Evolutionary conservation across 768 basidiomycete genomes (phyloP).

Genomic region (Russula dissimulans): DNA sequence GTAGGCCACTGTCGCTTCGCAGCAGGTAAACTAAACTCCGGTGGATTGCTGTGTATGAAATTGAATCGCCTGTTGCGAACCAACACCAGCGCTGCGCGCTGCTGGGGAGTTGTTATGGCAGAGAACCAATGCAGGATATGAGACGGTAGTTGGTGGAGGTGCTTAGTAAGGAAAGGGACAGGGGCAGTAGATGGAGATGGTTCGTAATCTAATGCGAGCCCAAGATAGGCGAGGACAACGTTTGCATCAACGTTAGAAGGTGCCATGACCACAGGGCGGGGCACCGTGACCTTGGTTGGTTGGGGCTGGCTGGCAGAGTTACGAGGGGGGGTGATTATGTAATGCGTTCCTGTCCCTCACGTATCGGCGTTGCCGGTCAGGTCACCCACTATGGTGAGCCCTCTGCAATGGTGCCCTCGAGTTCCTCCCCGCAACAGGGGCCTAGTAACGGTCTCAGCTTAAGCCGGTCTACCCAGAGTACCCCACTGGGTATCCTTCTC

Average conservation of each 20-base stretch:
- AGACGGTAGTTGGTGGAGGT: constrained; percentile 58
- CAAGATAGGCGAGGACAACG: constrained; percentile 41
- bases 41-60: constrained; percentile 47
- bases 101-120: constrained; percentile 42
- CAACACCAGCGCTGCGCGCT: constrained; percentile 50
- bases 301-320: too few relatives aligned
- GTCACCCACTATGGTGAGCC: too few relatives aligned
- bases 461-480: background rate
- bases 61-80: constrained; percentile 69
- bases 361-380: background rate
- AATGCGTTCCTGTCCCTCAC: background rate
- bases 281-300: too few relatives aligned
- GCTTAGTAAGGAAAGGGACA: constrained; percentile 50
- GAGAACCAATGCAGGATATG: constrained; percentile 43
- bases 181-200: constrained; percentile 54
- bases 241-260: constrained; percentile 12
- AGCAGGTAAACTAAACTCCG: constrained; percentile 42
- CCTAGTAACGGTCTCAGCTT: background rate
- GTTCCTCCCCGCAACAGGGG: background rate
- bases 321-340: background rate
- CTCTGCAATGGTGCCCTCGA: background rate
- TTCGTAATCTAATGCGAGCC: constrained; percentile 45
- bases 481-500: constrained; percentile 42
- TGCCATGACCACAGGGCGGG: background rate
- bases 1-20: constrained; percentile 56